A percentile compares a stretch with the other conserved stretches of the same genome.
phyloP scores from a whole-genome alignment of 2,329 filamentous ascomycete genomes.

The Knoxdaviesia capensis region DNA sequence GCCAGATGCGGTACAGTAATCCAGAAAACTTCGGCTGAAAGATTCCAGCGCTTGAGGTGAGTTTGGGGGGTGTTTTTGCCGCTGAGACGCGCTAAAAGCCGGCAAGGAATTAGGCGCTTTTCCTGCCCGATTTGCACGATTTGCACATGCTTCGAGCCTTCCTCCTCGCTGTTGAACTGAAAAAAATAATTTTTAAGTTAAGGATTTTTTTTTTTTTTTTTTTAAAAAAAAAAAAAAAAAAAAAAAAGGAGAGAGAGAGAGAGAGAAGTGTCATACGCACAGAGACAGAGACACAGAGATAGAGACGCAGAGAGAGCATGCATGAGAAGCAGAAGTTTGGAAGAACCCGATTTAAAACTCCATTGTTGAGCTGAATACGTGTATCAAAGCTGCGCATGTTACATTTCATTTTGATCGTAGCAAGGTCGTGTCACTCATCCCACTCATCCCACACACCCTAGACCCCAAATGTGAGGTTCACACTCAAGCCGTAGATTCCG shows the following conservation, averaged over 20 bases:
- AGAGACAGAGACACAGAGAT: neutral
- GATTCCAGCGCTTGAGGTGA: neutral
- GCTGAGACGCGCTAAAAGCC: neutral
- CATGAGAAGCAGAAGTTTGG: no score
- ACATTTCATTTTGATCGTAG: neutral
- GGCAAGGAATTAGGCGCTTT: neutral
- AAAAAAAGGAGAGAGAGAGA: neutral
- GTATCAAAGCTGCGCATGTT: neutral
- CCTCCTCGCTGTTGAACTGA: neutral
- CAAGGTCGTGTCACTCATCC: no score
- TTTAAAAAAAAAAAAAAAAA: neutral
- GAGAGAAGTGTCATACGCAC: neutral
- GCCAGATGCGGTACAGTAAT: neutral
- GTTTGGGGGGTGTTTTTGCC: neutral
- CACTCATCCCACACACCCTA: no score
- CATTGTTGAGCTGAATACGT: neutral
- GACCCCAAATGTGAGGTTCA: no score
- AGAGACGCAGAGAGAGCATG: neutral
- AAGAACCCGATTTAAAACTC: neutral
- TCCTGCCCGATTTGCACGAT: constrained; percentile 1
- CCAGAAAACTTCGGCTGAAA: neutral
- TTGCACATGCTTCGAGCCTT: neutral
- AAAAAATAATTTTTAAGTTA: neutral
- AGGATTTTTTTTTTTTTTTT: no score
- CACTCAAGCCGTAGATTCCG: no score